Conservation (phyloP, 106 monocot species). For the Allium cepa region DNA sequence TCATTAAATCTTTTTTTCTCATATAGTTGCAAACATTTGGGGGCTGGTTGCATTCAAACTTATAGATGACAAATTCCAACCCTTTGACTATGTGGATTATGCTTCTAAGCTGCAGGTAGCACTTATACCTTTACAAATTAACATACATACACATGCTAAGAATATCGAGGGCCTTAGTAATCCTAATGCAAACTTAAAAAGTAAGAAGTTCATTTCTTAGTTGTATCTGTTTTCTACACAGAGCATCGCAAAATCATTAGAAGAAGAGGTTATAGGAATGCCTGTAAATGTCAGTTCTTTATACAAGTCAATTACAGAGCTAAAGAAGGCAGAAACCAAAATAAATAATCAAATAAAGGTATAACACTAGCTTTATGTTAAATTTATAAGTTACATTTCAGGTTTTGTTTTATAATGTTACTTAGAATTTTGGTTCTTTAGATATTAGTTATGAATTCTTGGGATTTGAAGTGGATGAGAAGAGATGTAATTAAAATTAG, state of each 20-base stretch:
- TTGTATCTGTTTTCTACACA: conserved; percentile 9
- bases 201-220: neutral
- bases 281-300: conserved; percentile 40
- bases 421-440: too few relatives aligned
- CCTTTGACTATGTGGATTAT: conserved; percentile 63
- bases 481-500: conserved; percentile 34
- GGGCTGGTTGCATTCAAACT: conserved; percentile 61
- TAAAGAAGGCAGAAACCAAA: conserved; percentile 35
- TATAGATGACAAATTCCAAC: conserved; percentile 62
- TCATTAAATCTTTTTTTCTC: neutral
- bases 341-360: conserved; percentile 50
- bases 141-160: neutral
- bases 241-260: conserved; percentile 27
- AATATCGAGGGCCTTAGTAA: neutral
- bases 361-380: neutral
- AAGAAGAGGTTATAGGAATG: conserved; percentile 21
- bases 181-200: neutral
- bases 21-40: conserved; percentile 52
- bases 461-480: conserved; percentile 24
- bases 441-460: conserved; percentile 18
- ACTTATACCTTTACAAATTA: neutral
- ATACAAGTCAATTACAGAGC: conserved; percentile 43
- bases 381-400: too few relatives aligned
- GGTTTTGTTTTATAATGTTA: too few relatives aligned
- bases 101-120: conserved; percentile 58